These are phyloP conservation scores for Populus tremula DNA, from an alignment of 345 rosid species.

Conservation along the genomic window DNA sequence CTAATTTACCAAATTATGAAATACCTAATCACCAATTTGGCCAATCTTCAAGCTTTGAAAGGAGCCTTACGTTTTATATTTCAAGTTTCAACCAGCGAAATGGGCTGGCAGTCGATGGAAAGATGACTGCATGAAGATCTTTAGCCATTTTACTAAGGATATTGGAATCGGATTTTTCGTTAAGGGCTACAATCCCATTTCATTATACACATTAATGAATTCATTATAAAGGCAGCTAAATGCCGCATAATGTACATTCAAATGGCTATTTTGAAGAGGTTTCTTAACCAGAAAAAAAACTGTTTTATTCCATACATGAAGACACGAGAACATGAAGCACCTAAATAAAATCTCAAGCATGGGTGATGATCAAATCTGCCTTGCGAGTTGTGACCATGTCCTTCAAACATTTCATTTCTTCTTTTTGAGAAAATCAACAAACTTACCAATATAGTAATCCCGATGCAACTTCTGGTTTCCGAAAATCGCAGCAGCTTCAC, in stretches of 20 bases:
- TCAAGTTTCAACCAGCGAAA: no score
- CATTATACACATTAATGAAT: no score
- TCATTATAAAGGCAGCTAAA: not conserved
- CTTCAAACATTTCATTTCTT: not conserved
- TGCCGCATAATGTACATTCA: not conserved
- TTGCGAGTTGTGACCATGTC: not conserved
- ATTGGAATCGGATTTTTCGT: no score
- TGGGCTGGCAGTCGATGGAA: no score
- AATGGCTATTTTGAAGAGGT: not conserved
- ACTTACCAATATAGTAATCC: slow-evolving; percentile 6
- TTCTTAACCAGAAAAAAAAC: not conserved
- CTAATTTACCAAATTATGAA: no score
- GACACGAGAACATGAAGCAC: not conserved
- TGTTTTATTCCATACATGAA: not conserved
- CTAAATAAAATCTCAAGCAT: not conserved
- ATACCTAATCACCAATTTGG: no score
- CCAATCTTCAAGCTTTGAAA: no score
- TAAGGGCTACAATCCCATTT: no score
- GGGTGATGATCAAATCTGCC: not conserved
- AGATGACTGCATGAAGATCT: no score
- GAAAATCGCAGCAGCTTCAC: slow-evolving; percentile 17
- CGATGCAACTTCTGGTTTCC: slow-evolving; percentile 18
- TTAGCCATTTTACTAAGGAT: no score
- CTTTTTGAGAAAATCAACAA: slow-evolving; percentile 23
- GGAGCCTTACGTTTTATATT: no score